Evolutionary conservation across 768 basidiomycete species (phyloP), one percentile per base, ranked within the genome.

Genomic region (Lactarius vividus): DNA sequence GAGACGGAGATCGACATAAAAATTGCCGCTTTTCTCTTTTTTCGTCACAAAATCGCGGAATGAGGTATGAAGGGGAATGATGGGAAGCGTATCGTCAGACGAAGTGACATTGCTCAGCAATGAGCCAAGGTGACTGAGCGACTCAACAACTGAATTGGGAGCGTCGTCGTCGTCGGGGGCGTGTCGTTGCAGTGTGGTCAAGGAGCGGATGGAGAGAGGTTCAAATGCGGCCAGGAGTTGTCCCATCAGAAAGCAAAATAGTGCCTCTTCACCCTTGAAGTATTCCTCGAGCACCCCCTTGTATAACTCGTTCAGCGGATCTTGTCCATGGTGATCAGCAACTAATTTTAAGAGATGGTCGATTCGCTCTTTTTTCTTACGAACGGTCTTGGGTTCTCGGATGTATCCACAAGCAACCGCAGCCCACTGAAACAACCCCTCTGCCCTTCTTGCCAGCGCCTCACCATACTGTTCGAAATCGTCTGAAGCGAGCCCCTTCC

Each of bases 71-170:
- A 44, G 42, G 20, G 59, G 59, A 29, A 44, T 16, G n/a, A 60
- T 49, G 2, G 59, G 40, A 29, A 44, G 59, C n/a, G 59, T 26
- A 5, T 44, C 18, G 29, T 44, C 29, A 28, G 40, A 26, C 42
- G 59, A 31, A 31, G 59, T 46, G 26, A 49, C 59, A 31, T 60
- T 60, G 11, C 59, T 60, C 26, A 60, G 29, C 28, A 60, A n/a
- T 2, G 59, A 60, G 10, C 59, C 59, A 1, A 60, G 40, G 40
- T 42, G 13, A 28, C 59, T 23, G 26, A 60, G 23, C 29, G n/a
- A n/a, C 10, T 18, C 40, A n/a, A 31, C 42, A 23, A 60, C 59
- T 10, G 20, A 40, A 23, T 58, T 11, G 6, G 35, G 5, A 20
- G 18, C 33, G 2, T n/a, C 9, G 7, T 23, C 13, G 16, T n/a